Percentiles rank a stretch among this genome's conserved stretches.
Conservation (phyloP, 2,329 filamentous ascomycete species). For the Cladosporium sp. region DNA sequence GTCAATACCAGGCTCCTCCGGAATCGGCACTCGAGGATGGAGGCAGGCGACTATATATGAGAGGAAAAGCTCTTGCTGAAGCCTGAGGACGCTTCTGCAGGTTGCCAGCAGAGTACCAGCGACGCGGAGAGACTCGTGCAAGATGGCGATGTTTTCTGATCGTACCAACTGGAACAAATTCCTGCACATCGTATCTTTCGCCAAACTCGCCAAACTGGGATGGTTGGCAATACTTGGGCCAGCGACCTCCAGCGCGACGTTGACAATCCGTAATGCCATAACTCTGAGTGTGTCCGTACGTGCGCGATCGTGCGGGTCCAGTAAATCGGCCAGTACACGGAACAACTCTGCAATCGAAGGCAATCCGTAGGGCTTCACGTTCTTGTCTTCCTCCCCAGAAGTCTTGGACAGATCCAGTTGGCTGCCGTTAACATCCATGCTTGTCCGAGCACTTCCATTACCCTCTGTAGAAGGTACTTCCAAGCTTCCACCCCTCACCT, state of each 20-base stretch:
- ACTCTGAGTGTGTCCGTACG: constrained; percentile 95
- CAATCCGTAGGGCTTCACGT: constrained; percentile 84
- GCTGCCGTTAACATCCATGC: constrained; percentile 42
- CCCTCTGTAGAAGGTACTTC: constrained; percentile 36
- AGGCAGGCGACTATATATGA: constrained; percentile 93
- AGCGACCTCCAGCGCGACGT: constrained; percentile 93
- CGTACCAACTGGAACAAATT: constrained; percentile 95
- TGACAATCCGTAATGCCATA: constrained; percentile 95
- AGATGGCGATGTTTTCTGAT: constrained; percentile 92
- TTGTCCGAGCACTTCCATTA: constrained; percentile 35
- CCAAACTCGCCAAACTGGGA: constrained; percentile 80
- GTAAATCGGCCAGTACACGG: constrained; percentile 84
- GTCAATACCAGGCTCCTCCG: constrained; percentile 84
- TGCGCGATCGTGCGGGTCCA: constrained; percentile 89
- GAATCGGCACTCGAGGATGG: constrained; percentile 92
- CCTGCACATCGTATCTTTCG: constrained; percentile 89
- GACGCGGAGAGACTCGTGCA: constrained; percentile 90
- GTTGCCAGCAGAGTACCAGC: constrained; percentile 88
- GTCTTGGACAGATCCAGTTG: constrained; percentile 45
- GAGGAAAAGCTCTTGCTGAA: constrained; percentile 94
- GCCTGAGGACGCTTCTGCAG: constrained; percentile 83
- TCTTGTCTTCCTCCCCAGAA: constrained; percentile 44
- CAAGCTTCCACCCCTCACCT: constrained; percentile 63
- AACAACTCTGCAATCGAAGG: constrained; percentile 95
- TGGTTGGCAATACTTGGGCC: constrained; percentile 93